A percentile compares a stretch with the other conserved stretches of the same genome.
phyloP scores from a whole-genome alignment of 768 basidiomycete genomes.

The Pulveroboletus sp. region DNA sequence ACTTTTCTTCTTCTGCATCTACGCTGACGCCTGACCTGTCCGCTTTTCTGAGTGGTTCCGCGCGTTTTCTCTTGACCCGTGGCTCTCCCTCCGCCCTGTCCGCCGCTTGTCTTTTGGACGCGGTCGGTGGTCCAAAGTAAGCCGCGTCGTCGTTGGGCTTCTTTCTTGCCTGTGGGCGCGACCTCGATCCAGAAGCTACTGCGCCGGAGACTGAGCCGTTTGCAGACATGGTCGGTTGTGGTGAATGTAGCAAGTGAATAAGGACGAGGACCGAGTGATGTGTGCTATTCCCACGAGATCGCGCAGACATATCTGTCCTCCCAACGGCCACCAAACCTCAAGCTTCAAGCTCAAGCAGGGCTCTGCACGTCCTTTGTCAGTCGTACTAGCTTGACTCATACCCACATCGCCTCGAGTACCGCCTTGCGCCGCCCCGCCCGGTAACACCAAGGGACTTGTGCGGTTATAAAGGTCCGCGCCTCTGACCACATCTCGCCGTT shows the following conservation, averaged over 20 bases:
- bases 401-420: slow-evolving; percentile 19
- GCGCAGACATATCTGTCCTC: not conserved
- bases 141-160: slow-evolving; percentile 68
- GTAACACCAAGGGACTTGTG: not conserved
- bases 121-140: slow-evolving; percentile 61
- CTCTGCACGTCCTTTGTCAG: slow-evolving; percentile 1
- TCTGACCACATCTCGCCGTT: slow-evolving; percentile 1
- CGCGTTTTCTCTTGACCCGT: slow-evolving; percentile 69
- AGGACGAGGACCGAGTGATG: not conserved
- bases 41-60: slow-evolving; percentile 43
- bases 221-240: slow-evolving; percentile 21
- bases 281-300: slow-evolving; percentile 23
- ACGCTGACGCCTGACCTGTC: slow-evolving; percentile 38
- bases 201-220: slow-evolving; percentile 20
- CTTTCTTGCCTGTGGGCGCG: slow-evolving; percentile 61
- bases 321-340: not conserved
- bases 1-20: slow-evolving; percentile 28
- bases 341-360: not conserved
- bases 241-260: not conserved
- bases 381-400: not conserved
- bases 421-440: slow-evolving; percentile 15
- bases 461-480: slow-evolving; percentile 22
- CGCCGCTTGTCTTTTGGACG: slow-evolving; percentile 61
- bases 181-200: slow-evolving; percentile 48
- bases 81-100: slow-evolving; percentile 76